Base-by-base conservation (phyloP, 2,329 filamentous ascomycete species). In the Sphaerulina musiva region DNA sequence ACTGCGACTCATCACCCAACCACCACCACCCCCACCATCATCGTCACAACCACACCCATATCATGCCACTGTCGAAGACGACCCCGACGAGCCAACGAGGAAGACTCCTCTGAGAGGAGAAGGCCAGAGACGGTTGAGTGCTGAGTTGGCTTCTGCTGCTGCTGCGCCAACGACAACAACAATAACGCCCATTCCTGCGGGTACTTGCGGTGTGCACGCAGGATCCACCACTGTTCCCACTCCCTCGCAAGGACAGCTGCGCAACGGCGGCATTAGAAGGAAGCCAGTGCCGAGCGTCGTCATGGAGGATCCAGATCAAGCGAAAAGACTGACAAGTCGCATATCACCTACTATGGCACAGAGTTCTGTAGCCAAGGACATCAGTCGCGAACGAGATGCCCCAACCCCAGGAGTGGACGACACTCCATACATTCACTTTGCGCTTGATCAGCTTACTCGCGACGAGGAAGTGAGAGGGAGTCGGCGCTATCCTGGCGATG, bases 391-490 rank as follows among this genome's bases (percentile, higher is more conserved):
- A 48, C 42, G 48, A 45, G 73, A 73, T 48, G 73, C 76, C 10
- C 75, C 78, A 2, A 92, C 88, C 0, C 90, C 90, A 0, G 88
- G 85, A 8, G 76, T 89, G 39, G 90, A 95, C 65, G 87, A 95
- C 66, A 86, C 84, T 7, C 90, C 89, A 0, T 95, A 91, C 70
- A 88, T 96, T 59, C 86, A 86, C 59, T 95, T 93, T 69, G 91
- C 92, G 40, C 82, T 97, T 59, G 87, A 95, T 59, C 89, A 92
- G 59, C 75, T 97, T 62, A 95, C 89, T 5, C 78, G 86, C 46
- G 82, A 87, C 64, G 84, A 84, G 54, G 83, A 87, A 56, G 77
- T 83, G 5, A 72, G 76, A 54, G 77, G 79, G 8, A 74, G 78
- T 52, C 74, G 76, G 51, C 73, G 79, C 61, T 77, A 80, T 49